These are phyloP conservation scores for Phytophthora fragariae DNA, from an alignment of 352 stramenopile genomes.

Conservation along the genomic window DNA sequence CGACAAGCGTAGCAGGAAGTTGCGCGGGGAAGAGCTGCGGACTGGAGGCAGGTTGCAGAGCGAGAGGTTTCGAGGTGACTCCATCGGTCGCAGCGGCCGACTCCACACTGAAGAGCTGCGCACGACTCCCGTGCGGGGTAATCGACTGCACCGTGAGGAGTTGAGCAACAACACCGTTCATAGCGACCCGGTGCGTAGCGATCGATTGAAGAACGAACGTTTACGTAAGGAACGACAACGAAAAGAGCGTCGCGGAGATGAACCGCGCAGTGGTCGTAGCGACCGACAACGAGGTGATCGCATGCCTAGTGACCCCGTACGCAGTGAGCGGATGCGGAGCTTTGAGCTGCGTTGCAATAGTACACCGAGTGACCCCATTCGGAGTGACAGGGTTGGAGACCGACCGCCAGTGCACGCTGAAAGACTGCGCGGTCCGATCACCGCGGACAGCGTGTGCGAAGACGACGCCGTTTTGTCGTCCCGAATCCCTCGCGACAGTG, in stretches of 20 bases:
- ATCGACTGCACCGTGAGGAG: constrained; percentile 29
- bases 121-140: constrained; percentile 20
- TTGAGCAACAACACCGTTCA: constrained; percentile 25
- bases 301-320: constrained; percentile 30
- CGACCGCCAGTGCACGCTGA: constrained; percentile 28
- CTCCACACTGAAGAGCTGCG: constrained; percentile 33
- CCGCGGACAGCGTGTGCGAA: constrained; percentile 49
- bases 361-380: constrained; percentile 7
- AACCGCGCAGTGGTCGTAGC: constrained; percentile 14
- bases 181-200: constrained; percentile 26
- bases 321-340: constrained; percentile 17
- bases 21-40: constrained; percentile 11
- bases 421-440: constrained; percentile 35
- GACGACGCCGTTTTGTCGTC: constrained; percentile 53
- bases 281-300: constrained; percentile 17
- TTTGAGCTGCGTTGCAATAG: constrained; percentile 15
- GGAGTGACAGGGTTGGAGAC: constrained; percentile 7
- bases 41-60: constrained; percentile 21
- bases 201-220: constrained; percentile 24
- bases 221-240: constrained; percentile 20
- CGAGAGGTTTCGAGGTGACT: constrained; percentile 27
- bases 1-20: constrained; percentile 21
- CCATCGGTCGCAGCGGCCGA: constrained; percentile 11
- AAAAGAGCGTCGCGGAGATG: constrained; percentile 27
- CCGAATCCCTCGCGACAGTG: constrained; percentile 51